A percentile compares a stretch with the other conserved stretches of the same genome.
Conservation (phyloP, 768 basidiomycete genomes). For the Lyophyllum shimeji region DNA sequence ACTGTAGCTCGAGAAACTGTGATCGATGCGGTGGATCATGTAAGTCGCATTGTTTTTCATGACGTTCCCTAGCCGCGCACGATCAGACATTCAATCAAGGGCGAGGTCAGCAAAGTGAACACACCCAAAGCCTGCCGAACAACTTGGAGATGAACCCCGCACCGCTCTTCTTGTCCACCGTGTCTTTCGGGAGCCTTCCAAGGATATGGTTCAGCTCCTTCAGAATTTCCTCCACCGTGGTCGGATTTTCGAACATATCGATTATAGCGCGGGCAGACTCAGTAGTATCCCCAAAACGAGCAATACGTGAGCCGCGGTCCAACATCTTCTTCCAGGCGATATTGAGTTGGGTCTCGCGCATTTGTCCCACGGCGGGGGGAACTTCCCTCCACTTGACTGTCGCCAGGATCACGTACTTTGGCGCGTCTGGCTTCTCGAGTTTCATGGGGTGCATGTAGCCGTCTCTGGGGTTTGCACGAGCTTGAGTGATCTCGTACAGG, state of each 20-base stretch:
- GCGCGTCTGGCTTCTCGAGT: background rate
- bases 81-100: too few relatives aligned
- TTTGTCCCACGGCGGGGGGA: background rate
- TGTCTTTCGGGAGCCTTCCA: background rate
- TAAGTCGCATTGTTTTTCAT: too few relatives aligned
- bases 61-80: too few relatives aligned
- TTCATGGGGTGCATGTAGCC: constrained; percentile 3
- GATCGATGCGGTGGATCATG: too few relatives aligned
- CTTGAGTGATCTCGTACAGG: constrained; percentile 3
- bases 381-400: constrained; percentile 6
- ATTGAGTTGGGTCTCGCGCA: background rate
- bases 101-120: too few relatives aligned
- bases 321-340: background rate
- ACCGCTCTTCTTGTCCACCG: background rate
- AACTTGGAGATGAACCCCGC: background rate
- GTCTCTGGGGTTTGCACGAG: background rate
- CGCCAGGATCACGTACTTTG: background rate
- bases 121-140: background rate
- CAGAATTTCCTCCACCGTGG: background rate
- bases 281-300: background rate
- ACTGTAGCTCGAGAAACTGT: too few relatives aligned
- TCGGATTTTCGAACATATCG: background rate
- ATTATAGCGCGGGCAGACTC: background rate
- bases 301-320: background rate
- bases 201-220: background rate